phyloP scores from a whole-genome alignment of 345 rosid genomes.

The Eucalyptus shirleyi region DNA sequence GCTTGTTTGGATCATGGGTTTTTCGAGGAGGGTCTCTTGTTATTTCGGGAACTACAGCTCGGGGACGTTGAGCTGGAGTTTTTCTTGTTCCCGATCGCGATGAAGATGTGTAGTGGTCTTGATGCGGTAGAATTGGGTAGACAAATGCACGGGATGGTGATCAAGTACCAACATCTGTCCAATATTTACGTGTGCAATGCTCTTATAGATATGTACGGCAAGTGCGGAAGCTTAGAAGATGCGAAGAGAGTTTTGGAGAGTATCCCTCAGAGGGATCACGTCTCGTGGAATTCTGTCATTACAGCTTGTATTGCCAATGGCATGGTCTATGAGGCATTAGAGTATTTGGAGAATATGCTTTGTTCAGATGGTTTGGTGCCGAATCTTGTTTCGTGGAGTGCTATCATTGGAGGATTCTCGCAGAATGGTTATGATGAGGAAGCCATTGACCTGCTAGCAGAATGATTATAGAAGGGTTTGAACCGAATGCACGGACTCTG shows the following conservation, averaged over 20 bases:
- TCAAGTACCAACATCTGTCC: constrained; percentile 16
- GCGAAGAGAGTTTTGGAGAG: constrained; percentile 20
- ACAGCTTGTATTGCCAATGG: constrained; percentile 41
- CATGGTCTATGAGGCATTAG: constrained; percentile 21
- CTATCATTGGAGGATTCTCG: constrained; percentile 48
- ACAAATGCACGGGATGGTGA: constrained; percentile 28
- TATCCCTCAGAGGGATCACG: constrained; percentile 26
- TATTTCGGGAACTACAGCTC: constrained; percentile 7
- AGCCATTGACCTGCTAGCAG: constrained; percentile 26
- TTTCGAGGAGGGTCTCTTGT: constrained; percentile 14
- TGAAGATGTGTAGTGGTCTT: constrained; percentile 37
- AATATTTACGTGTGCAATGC: constrained; percentile 35
- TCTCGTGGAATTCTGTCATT: constrained; percentile 44
- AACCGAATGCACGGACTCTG: constrained; percentile 45
- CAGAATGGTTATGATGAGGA: constrained; percentile 38
- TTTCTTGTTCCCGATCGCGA: constrained; percentile 26
- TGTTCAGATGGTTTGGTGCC: constrained; percentile 7
- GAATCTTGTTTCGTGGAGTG: constrained; percentile 54
- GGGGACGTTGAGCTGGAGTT: constrained; percentile 25
- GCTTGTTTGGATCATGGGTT: constrained; percentile 26
- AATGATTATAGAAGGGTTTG: constrained; percentile 36
- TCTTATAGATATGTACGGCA: constrained; percentile 42
- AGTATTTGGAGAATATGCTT: constrained; percentile 23
- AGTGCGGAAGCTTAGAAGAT: constrained; percentile 30
- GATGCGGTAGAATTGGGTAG: constrained; percentile 19